Conservation (phyloP, 352 stramenopile genomes). For the Plasmopara halstedii region DNA sequence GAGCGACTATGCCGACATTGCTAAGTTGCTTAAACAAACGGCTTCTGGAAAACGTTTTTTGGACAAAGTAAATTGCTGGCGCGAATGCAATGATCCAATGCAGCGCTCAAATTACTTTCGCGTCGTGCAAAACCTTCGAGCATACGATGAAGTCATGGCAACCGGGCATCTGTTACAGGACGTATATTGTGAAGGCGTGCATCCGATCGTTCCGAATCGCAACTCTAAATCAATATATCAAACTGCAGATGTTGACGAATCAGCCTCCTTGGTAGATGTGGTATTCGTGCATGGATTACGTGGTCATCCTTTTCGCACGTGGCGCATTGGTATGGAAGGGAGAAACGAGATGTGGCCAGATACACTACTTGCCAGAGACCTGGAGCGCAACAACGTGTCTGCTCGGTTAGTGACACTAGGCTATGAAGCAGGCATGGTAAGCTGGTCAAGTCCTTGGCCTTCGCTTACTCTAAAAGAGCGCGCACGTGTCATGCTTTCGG, state of each 20-base stretch:
- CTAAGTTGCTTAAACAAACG: conserved; percentile 37
- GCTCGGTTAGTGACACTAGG: conserved; percentile 66
- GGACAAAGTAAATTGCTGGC: conserved; percentile 31
- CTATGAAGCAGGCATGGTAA: conserved; percentile 79
- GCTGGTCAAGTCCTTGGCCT: conserved; percentile 81
- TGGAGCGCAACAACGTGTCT: conserved; percentile 32
- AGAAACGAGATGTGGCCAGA: conserved; percentile 73
- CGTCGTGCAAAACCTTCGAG: conserved; percentile 52
- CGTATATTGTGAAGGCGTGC: conserved; percentile 70
- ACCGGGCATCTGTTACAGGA: conserved; percentile 26
- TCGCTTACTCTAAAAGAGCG: conserved; percentile 71
- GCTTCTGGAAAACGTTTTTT: conserved; percentile 36
- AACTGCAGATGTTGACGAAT: neutral
- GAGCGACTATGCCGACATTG: conserved; percentile 49
- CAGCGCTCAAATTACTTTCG: conserved; percentile 70
- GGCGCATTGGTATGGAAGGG: conserved; percentile 72
- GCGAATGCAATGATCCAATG: conserved; percentile 45
- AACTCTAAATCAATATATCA: conserved; percentile 3
- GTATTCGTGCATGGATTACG: conserved; percentile 82
- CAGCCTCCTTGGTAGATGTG: conserved; percentile 39
- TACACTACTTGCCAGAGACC: conserved; percentile 48
- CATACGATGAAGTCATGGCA: conserved; percentile 41
- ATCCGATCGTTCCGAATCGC: conserved; percentile 56
- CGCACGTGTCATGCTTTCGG: conserved; percentile 58
- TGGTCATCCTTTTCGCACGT: conserved; percentile 75